A percentile compares a stretch with the other conserved stretches of the same genome.
Conservation (phyloP, 495 filamentous ascomycete genomes). For the Gamarada debralockiae region DNA sequence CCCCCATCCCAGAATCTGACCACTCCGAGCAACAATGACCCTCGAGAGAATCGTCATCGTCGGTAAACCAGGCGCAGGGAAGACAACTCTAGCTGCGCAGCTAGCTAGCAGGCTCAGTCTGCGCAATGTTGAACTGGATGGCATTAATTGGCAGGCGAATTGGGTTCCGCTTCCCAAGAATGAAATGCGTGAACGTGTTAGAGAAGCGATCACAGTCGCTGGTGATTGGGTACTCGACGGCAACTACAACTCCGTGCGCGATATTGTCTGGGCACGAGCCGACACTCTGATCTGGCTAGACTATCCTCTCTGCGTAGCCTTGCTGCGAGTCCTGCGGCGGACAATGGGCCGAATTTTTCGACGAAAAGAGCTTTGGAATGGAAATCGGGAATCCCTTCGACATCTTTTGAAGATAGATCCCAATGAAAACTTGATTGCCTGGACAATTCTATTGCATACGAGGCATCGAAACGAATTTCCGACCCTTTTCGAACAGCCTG, state of each 20-base stretch:
- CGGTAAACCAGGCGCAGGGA: background rate
- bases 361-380: background rate
- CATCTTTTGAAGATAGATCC: background rate
- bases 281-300: background rate
- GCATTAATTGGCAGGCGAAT: background rate
- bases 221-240: background rate
- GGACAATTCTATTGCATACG: background rate
- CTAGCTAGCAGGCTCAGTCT: background rate
- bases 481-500: background rate
- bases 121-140: background rate
- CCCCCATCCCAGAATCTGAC: background rate
- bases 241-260: background rate
- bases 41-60: background rate
- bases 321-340: background rate
- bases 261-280: background rate
- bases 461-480: background rate
- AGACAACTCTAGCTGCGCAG: background rate
- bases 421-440: background rate
- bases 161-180: background rate
- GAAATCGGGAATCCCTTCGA: background rate
- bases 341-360: background rate
- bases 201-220: background rate
- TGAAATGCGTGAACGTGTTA: background rate
- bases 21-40: background rate
- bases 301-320: background rate